Percentiles rank a stretch among this genome's conserved stretches.
Conservation (phyloP, 2,329 filamentous ascomycete species). For the Chaetomium strumarium region DNA sequence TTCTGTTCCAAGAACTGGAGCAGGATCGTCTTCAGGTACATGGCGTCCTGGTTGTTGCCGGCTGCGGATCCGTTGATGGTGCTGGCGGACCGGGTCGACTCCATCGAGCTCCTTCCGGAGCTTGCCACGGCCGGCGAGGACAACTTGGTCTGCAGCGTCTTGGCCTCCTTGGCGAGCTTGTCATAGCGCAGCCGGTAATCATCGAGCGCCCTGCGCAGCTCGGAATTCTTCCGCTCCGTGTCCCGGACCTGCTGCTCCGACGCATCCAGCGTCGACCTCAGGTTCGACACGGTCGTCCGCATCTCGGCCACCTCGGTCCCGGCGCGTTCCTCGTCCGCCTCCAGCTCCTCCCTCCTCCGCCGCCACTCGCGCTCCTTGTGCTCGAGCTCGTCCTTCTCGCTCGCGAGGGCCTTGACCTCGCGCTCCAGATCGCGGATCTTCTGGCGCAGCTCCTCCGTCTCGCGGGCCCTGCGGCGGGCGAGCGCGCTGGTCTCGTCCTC, state of each 20-base stretch:
- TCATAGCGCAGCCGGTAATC: conserved; percentile 73
- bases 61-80: conserved; percentile 23
- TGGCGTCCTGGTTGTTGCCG: conserved; percentile 40
- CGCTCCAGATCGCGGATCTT: conserved; percentile 78
- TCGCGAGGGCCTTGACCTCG: conserved; percentile 61
- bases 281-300: conserved; percentile 66
- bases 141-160: conserved; percentile 45
- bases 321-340: conserved; percentile 62
- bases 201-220: conserved; percentile 69
- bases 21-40: conserved; percentile 75
- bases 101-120: conserved; percentile 39
- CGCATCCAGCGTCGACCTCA: conserved; percentile 77
- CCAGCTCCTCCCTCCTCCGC: conserved; percentile 67
- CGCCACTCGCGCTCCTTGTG: conserved; percentile 68
- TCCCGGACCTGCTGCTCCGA: conserved; percentile 79
- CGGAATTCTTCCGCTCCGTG: conserved; percentile 74
- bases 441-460: conserved; percentile 78
- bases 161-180: conserved; percentile 65
- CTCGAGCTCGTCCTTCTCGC: conserved; percentile 75
- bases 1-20: conserved; percentile 77
- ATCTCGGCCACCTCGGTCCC: conserved; percentile 70
- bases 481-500: conserved; percentile 83
- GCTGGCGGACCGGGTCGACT: conserved; percentile 38
- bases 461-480: conserved; percentile 68
- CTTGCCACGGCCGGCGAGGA: conserved; percentile 25